Evolutionary conservation across 495 filamentous ascomycete genomes (phyloP).

Genomic region (Oidiodendron maius): DNA sequence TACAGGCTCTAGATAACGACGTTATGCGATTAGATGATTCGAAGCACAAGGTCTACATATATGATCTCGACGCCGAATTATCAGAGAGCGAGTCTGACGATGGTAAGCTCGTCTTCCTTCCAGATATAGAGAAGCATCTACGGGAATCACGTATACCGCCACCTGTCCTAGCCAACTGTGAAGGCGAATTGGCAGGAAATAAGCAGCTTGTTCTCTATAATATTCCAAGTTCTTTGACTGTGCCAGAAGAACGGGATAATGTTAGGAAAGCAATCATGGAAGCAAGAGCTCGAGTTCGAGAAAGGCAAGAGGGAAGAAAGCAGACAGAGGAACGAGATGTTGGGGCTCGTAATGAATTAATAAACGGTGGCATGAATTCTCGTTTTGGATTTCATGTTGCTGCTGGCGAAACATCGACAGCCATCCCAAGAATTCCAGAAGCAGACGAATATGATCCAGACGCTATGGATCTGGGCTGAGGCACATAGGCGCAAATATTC

Average conservation of each 20-base stretch:
- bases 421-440: not conserved
- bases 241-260: slow-evolving; percentile 71
- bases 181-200: slow-evolving; percentile 35
- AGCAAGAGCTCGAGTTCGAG: slow-evolving; percentile 59
- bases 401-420: slow-evolving; percentile 1
- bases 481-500: slow-evolving; percentile 10
- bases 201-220: slow-evolving; percentile 73
- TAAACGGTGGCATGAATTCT: slow-evolving; percentile 4
- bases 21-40: slow-evolving; percentile 86
- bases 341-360: not conserved
- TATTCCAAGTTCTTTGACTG: slow-evolving; percentile 67
- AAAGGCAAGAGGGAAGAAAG: slow-evolving; percentile 16
- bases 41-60: slow-evolving; percentile 80
- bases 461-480: slow-evolving; percentile 67
- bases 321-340: not conserved
- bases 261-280: slow-evolving; percentile 85
- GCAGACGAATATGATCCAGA: slow-evolving; percentile 43
- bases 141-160: slow-evolving; percentile 57
- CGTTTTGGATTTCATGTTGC: slow-evolving; percentile 10
- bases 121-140: slow-evolving; percentile 78
- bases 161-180: slow-evolving; percentile 48
- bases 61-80: slow-evolving; percentile 84
- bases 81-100: slow-evolving; percentile 49
- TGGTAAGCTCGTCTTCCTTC: slow-evolving; percentile 63
- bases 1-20: slow-evolving; percentile 38